These are phyloP conservation scores for Zymoseptoria crescenta DNA, from an alignment of 2,329 filamentous ascomycete genomes.

Conservation along the genomic window DNA sequence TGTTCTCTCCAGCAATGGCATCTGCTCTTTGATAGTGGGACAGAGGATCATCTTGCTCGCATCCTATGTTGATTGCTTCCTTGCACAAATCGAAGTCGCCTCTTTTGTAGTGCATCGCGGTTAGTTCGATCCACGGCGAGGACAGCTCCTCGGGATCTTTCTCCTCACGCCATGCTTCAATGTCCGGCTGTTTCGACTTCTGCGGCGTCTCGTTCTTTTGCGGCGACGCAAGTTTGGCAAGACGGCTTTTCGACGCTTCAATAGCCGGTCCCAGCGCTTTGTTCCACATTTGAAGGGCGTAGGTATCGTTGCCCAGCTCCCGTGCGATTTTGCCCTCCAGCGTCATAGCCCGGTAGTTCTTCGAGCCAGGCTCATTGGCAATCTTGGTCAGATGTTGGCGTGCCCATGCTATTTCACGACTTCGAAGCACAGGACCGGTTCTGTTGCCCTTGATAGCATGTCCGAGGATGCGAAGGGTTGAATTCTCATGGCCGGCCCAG, in stretches of 20 bases:
- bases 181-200: background rate
- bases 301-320: slow-evolving; percentile 17
- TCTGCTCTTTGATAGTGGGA: slow-evolving; percentile 33
- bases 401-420: slow-evolving; percentile 11
- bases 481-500: slow-evolving; percentile 16
- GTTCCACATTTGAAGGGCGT: slow-evolving; percentile 23
- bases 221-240: background rate
- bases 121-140: slow-evolving; percentile 28
- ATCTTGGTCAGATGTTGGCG: slow-evolving; percentile 17
- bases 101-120: slow-evolving; percentile 15
- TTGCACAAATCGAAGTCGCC: slow-evolving; percentile 6
- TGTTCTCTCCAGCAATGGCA: slow-evolving; percentile 19
- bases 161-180: background rate
- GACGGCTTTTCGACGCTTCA: slow-evolving; percentile 1
- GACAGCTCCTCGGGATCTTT: slow-evolving; percentile 19
- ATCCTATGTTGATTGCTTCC: slow-evolving; percentile 30
- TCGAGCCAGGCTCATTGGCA: slow-evolving; percentile 14
- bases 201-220: background rate
- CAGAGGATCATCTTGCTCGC: slow-evolving; percentile 37
- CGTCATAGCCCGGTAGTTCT: slow-evolving; percentile 22
- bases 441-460: slow-evolving; percentile 11
- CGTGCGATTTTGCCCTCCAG: slow-evolving; percentile 24
- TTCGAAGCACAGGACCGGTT: slow-evolving; percentile 11
- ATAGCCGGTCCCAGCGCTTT: slow-evolving; percentile 19
- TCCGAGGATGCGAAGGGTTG: slow-evolving; percentile 20